phyloP scores from a whole-genome alignment of 352 stramenopile genomes.

The Phytopythium boreale region DNA sequence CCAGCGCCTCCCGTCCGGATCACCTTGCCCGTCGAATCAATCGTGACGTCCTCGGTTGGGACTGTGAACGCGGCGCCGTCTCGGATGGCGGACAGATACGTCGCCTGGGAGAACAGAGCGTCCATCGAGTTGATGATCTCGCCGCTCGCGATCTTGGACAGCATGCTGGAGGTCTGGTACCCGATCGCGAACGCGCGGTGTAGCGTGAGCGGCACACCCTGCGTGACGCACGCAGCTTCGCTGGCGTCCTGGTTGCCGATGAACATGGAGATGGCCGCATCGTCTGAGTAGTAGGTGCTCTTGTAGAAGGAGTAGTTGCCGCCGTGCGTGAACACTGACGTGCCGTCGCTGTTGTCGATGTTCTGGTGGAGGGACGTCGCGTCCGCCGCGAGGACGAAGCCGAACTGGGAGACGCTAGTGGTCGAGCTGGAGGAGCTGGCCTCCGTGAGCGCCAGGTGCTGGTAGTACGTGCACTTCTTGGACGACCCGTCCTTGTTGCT shows the following conservation, averaged over 20 bases:
- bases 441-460: slow-evolving; percentile 19
- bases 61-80: slow-evolving; percentile 7
- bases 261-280: slow-evolving; percentile 25
- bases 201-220: slow-evolving; percentile 22
- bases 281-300: slow-evolving; percentile 18
- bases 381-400: slow-evolving; percentile 25
- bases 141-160: slow-evolving; percentile 23
- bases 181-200: slow-evolving; percentile 26
- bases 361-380: slow-evolving; percentile 30
- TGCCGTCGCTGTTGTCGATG: slow-evolving; percentile 11
- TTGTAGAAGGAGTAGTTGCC: slow-evolving; percentile 25
- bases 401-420: slow-evolving; percentile 18
- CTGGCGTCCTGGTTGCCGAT: slow-evolving; percentile 11
- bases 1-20: slow-evolving; percentile 20
- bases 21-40: slow-evolving; percentile 22
- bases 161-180: slow-evolving; percentile 29
- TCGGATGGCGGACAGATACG: slow-evolving; percentile 19
- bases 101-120: slow-evolving; percentile 21
- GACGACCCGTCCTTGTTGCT: slow-evolving; percentile 11
- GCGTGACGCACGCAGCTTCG: slow-evolving; percentile 8
- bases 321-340: slow-evolving; percentile 14
- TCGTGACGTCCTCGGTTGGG: slow-evolving; percentile 28
- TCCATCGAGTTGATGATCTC: slow-evolving; percentile 42
- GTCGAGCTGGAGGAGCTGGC: slow-evolving; percentile 2
- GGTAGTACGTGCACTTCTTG: slow-evolving; percentile 27